These are phyloP conservation scores for Yarrowia phangngaensis DNA, from an alignment of 805 yeast species.

Conservation along the genomic window DNA sequence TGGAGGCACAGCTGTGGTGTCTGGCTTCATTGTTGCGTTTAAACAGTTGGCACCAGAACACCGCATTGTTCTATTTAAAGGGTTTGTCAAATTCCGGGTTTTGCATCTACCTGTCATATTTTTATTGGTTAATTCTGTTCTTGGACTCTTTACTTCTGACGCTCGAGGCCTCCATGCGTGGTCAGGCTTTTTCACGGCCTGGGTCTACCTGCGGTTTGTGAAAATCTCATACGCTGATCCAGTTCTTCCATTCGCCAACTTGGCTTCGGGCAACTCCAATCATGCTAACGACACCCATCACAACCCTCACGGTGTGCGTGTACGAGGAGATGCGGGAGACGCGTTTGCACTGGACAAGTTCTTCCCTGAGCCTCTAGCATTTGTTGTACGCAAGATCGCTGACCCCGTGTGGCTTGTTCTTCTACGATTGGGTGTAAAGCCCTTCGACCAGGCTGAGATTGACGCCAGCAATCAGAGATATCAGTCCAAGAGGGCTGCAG, in stretches of 20 bases:
- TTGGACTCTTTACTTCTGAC: constrained; percentile 36
- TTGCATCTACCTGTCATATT: constrained; percentile 45
- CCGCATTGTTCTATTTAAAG: constrained; percentile 49
- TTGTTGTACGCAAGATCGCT: constrained; percentile 35
- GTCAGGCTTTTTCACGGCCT: constrained; percentile 58
- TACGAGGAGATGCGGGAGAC: constrained; percentile 84
- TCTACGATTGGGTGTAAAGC: constrained; percentile 48
- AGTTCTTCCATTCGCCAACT: constrained; percentile 45
- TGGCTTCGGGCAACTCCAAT: constrained; percentile 12
- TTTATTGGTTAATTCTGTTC: constrained; percentile 34
- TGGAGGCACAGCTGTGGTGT: constrained; percentile 53
- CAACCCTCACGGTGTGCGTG: constrained; percentile 35
- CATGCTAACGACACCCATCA: constrained; percentile 21
- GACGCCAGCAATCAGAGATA: constrained; percentile 66
- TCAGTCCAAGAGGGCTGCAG: constrained; percentile 8
- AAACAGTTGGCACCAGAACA: constrained; percentile 65
- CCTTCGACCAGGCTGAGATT: constrained; percentile 64
- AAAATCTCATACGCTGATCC: constrained; percentile 58
- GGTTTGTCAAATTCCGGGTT: constrained; percentile 44
- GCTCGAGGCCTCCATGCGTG: constrained; percentile 35
- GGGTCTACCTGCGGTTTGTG: constrained; percentile 74
- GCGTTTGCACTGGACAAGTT: constrained; percentile 78
- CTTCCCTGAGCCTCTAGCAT: constrained; percentile 65
- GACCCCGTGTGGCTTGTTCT: constrained; percentile 42
- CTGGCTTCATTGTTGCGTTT: constrained; percentile 59